phyloP scores from a whole-genome alignment of 331 rosid species.

The Malus hybrid region DNA sequence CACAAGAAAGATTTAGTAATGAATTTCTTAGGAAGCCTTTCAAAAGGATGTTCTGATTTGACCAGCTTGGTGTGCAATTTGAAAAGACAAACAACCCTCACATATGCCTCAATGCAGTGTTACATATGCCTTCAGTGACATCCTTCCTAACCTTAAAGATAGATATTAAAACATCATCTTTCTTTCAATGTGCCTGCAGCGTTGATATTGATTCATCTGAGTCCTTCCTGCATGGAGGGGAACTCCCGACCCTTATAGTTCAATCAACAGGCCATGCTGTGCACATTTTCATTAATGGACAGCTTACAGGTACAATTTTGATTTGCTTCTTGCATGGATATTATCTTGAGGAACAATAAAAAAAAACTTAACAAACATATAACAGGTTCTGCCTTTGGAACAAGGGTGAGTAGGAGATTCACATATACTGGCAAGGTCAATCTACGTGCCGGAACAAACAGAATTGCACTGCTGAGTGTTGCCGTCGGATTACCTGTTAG shows the following conservation, averaged over 20 bases:
- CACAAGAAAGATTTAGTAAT: no score
- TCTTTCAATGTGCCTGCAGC: slow-evolving; percentile 38
- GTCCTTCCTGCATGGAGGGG: slow-evolving; percentile 79
- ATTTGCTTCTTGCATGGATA: slow-evolving; percentile 16
- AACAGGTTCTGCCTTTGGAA: slow-evolving; percentile 91
- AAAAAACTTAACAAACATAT: slow-evolving; percentile 2
- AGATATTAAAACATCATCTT: not conserved
- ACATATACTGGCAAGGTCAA: slow-evolving; percentile 68
- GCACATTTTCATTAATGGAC: slow-evolving; percentile 84
- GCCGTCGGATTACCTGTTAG: slow-evolving; percentile 96
- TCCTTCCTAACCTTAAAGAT: not conserved
- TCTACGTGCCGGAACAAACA: slow-evolving; percentile 79
- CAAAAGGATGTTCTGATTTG: not conserved
- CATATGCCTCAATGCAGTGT: not conserved
- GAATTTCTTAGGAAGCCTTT: not conserved
- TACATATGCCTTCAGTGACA: not conserved
- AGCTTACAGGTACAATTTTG: slow-evolving; percentile 61
- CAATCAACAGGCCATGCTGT: slow-evolving; percentile 96
- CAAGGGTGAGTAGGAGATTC: slow-evolving; percentile 81
- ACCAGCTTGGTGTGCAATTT: not conserved
- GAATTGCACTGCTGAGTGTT: slow-evolving; percentile 82
- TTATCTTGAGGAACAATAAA: slow-evolving; percentile 6
- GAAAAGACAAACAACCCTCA: no score
- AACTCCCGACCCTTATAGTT: slow-evolving; percentile 79
- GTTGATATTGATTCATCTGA: slow-evolving; percentile 73